Conservation (phyloP, 2,329 filamentous ascomycete species). For the Verruconis gallopava region DNA sequence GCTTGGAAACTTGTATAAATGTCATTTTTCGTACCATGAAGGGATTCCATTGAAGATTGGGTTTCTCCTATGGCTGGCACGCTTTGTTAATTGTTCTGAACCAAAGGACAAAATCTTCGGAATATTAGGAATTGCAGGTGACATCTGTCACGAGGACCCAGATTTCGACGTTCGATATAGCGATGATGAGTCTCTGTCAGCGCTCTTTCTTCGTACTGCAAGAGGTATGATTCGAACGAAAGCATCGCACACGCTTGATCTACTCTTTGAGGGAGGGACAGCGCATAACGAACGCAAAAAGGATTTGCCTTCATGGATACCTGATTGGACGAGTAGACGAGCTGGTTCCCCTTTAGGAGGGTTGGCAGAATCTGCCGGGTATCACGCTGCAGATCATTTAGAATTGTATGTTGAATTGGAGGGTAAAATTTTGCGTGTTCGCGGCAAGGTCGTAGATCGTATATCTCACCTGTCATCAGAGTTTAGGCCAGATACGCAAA, state of each 20-base stretch:
- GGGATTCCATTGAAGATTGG: too few species aligned
- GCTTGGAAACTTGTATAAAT: too few species aligned
- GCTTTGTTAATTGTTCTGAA: too few species aligned
- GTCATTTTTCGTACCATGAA: too few species aligned
- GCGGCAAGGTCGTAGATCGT: not conserved
- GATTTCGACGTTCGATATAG: not conserved
- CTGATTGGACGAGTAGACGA: not conserved
- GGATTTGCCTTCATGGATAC: not conserved
- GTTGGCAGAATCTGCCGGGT: not conserved
- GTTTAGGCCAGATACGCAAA: not conserved
- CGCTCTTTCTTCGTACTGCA: not conserved
- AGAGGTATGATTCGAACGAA: not conserved
- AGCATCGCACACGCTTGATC: not conserved
- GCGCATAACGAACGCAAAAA: not conserved
- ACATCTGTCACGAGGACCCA: not conserved
- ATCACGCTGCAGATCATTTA: not conserved
- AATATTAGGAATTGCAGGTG: not conserved
- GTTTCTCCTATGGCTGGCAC: too few species aligned
- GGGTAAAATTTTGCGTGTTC: not conserved
- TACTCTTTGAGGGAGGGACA: not conserved
- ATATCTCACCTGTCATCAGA: not conserved
- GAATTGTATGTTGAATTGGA: not conserved
- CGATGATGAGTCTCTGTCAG: not conserved
- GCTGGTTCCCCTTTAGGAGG: not conserved
- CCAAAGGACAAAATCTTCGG: slow-evolving; percentile 2